phyloP scores from a whole-genome alignment of 768 basidiomycete species.

The Rhodosporidiobolus sp. region DNA sequence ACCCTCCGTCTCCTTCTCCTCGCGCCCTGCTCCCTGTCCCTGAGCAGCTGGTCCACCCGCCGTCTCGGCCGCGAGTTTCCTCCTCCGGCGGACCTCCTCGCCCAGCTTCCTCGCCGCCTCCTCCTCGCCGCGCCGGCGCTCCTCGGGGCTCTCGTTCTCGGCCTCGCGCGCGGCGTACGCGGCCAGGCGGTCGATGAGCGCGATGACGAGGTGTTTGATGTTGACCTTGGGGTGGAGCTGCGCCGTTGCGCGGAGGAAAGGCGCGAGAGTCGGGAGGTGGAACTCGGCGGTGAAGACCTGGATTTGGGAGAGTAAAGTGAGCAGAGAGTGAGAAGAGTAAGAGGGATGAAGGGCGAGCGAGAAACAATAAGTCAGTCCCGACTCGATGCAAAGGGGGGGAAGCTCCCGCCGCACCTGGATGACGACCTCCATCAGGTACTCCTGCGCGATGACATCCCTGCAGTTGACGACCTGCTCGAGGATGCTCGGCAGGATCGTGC shows the following conservation, averaged over 20 bases:
- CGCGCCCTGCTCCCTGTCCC: background rate
- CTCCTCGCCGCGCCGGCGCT: conserved; percentile 88
- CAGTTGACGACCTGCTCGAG: conserved; percentile 97
- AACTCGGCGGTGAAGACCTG: conserved; percentile 99
- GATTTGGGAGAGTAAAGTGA: background rate
- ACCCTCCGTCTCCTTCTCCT: conserved; percentile 30
- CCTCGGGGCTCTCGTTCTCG: conserved; percentile 91
- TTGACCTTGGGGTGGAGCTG: conserved; percentile 97
- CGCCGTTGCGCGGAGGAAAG: conserved; percentile 92
- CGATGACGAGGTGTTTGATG: conserved; percentile 97
- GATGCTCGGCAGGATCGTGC: conserved; percentile 80
- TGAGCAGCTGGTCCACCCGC: conserved; percentile 1
- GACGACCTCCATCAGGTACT: conserved; percentile 99
- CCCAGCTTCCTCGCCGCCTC: conserved; percentile 83
- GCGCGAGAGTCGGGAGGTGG: conserved; percentile 90
- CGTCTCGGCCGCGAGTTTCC: conserved; percentile 3
- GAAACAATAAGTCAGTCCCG: background rate
- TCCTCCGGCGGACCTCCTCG: conserved; percentile 72
- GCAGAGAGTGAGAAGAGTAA: background rate
- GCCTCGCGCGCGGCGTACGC: conserved; percentile 96
- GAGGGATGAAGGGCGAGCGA: background rate
- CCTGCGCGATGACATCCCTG: conserved; percentile 97
- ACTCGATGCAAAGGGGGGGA: too few species aligned
- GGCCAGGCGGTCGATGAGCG: conserved; percentile 90
- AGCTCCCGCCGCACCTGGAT: conserved; percentile 71